A percentile compares a stretch with the other conserved stretches of the same genome.
These are phyloP conservation scores for Cryphonectria japonica DNA, from an alignment of 2,329 filamentous ascomycete species.

Conservation along the genomic window DNA sequence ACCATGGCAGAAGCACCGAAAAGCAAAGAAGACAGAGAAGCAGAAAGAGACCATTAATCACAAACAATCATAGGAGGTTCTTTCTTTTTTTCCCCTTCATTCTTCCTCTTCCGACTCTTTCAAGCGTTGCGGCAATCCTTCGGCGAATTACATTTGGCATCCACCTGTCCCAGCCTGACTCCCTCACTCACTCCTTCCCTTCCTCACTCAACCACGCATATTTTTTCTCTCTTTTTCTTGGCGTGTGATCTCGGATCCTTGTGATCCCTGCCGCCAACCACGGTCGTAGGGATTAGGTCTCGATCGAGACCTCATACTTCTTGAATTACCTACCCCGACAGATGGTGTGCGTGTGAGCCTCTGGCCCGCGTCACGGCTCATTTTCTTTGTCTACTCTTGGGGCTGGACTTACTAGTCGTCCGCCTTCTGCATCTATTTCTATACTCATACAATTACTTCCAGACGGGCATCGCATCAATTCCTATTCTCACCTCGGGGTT, in stretches of 20 bases:
- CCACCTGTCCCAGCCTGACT: neutral
- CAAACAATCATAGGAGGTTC: no score
- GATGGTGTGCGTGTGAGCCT: neutral
- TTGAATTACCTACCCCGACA: neutral
- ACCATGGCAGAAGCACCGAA: neutral
- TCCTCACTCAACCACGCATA: neutral
- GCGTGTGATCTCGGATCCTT: neutral
- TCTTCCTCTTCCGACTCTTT: neutral
- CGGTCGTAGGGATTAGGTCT: neutral
- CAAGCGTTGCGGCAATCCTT: neutral
- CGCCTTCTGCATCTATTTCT: neutral
- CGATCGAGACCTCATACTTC: neutral
- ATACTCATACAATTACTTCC: neutral
- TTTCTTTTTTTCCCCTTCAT: neutral
- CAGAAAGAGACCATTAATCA: neutral
- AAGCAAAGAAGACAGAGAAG: neutral
- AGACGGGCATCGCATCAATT: neutral
- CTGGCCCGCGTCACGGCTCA: neutral
- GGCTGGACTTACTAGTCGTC: neutral
- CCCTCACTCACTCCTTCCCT: neutral
- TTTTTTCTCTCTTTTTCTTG: neutral
- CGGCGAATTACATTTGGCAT: neutral
- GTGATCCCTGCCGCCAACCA: neutral
- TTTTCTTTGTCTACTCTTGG: neutral
- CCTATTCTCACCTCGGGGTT: neutral